Evolutionary conservation across 305 asterid species (phyloP).

Genomic region (Fraxinus sp.): DNA sequence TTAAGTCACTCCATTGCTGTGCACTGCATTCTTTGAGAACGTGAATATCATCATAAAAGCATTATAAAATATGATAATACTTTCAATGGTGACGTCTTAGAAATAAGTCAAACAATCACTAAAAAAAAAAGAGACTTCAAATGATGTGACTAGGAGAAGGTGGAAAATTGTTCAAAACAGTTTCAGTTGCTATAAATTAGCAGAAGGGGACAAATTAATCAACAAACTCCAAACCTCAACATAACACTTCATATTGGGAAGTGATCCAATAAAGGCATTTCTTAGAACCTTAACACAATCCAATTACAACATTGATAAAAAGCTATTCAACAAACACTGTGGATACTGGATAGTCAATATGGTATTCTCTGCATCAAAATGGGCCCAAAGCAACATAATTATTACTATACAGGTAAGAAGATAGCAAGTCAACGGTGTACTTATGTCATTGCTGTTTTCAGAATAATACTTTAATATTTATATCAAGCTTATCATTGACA

Average conservation of each 20-base stretch:
- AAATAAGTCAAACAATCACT: conserved; percentile 1
- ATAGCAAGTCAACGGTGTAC: not conserved
- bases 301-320: not conserved
- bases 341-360: conserved; percentile 3
- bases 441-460: not conserved
- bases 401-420: not conserved
- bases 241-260: not conserved
- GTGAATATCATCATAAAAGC: not conserved
- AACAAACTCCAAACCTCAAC: not conserved
- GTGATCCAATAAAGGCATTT: not conserved
- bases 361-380: not conserved
- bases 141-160: not conserved
- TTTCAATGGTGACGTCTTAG: conserved; percentile 9
- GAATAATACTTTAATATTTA: not conserved
- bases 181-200: not conserved
- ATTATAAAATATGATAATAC: not conserved
- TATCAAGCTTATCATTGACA: not conserved
- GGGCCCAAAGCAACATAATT: not conserved
- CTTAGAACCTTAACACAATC: not conserved
- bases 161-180: not conserved
- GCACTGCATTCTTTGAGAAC: not conserved
- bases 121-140: not conserved
- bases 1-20: not conserved
- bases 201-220: not conserved
- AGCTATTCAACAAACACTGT: not conserved